Conservation (phyloP, 2,329 filamentous ascomycete species). For the Penicillium sp. region DNA sequence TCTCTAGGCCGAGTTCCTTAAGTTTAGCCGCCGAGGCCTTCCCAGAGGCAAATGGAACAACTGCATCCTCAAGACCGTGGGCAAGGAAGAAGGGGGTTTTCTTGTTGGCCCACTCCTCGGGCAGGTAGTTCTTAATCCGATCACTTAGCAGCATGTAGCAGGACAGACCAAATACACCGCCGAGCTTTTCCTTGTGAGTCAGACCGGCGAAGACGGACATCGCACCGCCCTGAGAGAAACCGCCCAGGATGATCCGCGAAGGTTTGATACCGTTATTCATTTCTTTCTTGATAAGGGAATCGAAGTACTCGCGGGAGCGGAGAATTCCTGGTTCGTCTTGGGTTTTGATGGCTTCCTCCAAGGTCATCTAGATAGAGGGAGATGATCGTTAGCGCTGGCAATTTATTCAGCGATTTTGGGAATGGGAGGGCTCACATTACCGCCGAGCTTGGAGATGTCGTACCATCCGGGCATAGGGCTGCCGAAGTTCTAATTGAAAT, state of each 20-base stretch:
- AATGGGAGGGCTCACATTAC: conserved; percentile 33
- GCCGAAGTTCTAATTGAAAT: conserved; percentile 61
- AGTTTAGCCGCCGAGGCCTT: conserved; percentile 64
- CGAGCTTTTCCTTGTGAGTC: conserved; percentile 70
- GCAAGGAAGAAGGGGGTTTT: conserved; percentile 84
- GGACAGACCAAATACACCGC: conserved; percentile 83
- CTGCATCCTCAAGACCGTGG: conserved; percentile 74
- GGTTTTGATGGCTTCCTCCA: conserved; percentile 40
- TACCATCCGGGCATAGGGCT: conserved; percentile 73
- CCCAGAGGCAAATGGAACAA: conserved; percentile 70
- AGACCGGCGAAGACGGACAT: conserved; percentile 80
- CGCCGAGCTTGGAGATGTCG: conserved; percentile 47
- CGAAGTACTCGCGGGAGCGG: conserved; percentile 70
- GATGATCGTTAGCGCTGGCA: background rate
- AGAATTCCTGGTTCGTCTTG: conserved; percentile 68
- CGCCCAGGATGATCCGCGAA: conserved; percentile 75
- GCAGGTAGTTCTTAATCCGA: conserved; percentile 59
- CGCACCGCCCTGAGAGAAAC: conserved; percentile 71
- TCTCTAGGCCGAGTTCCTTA: conserved; percentile 63
- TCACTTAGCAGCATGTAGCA: conserved; percentile 73
- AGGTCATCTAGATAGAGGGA: conserved; percentile 34
- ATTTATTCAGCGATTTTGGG: background rate
- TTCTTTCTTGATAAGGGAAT: conserved; percentile 74
- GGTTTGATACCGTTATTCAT: conserved; percentile 76
- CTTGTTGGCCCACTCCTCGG: conserved; percentile 60